These are phyloP conservation scores for Petunia secreta DNA, from an alignment of 257 asterid species.

Conservation along the genomic window DNA sequence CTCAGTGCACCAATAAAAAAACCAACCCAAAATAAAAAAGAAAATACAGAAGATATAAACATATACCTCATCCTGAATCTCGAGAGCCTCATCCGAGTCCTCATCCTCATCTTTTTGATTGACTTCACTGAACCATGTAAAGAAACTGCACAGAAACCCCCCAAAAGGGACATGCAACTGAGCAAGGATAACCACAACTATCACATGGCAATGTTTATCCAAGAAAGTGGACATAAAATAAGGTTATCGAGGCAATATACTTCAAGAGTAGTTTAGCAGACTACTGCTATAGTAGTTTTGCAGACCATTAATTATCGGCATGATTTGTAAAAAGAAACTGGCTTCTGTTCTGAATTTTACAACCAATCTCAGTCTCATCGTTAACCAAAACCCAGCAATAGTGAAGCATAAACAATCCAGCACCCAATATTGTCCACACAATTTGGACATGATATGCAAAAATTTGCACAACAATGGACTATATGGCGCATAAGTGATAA, in stretches of 20 bases:
- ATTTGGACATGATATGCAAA: background rate
- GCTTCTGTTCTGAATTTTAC: background rate
- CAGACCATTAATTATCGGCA: background rate
- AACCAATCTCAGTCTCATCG: background rate
- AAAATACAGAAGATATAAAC: background rate
- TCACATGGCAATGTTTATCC: background rate
- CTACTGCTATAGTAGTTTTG: background rate
- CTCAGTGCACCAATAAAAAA: background rate
- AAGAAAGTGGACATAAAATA: background rate
- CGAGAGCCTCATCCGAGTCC: slow-evolving; percentile 40
- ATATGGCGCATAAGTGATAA: background rate
- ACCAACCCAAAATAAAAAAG: background rate
- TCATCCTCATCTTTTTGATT: slow-evolving; percentile 64
- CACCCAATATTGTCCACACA: background rate
- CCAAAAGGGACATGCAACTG: background rate
- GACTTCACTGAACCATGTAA: slow-evolving; percentile 71
- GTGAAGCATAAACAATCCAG: background rate
- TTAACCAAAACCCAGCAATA: background rate
- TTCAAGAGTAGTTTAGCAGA: background rate
- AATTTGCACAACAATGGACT: background rate
- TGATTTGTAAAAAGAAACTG: background rate
- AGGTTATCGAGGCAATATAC: background rate
- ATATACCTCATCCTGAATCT: slow-evolving; percentile 79
- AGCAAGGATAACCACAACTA: background rate
- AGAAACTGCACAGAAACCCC: slow-evolving; percentile 68